phyloP scores from a whole-genome alignment of 768 basidiomycete genomes.

The Leccinum longicurvipes region DNA sequence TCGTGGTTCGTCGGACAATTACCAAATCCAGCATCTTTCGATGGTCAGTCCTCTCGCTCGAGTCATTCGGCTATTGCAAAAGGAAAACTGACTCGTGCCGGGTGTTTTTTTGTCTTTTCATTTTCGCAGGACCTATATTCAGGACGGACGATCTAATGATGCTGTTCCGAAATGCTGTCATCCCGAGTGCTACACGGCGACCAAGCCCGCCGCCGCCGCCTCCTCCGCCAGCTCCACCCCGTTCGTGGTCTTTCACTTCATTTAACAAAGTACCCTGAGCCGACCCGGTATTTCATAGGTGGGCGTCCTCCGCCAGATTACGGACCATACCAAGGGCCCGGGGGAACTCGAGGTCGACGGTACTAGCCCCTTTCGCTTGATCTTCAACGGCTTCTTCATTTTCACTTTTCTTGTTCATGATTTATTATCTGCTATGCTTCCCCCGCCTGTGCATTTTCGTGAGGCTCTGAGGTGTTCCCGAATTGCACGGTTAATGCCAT shows the following conservation, averaged over 20 bases:
- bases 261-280: not conserved
- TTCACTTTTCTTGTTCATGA: constrained; percentile 15
- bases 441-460: not conserved
- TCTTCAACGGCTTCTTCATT: not conserved
- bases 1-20: constrained; percentile 84
- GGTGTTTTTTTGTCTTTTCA: constrained; percentile 5
- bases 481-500: constrained; percentile 1
- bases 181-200: constrained; percentile 55
- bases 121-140: constrained; percentile 74
- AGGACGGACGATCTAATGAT: constrained; percentile 88
- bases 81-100: constrained; percentile 11
- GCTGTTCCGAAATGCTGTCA: constrained; percentile 75
- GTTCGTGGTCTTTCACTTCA: constrained; percentile 22
- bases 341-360: constrained; percentile 41
- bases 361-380: constrained; percentile 26
- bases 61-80: constrained; percentile 9
- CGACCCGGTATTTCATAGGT: constrained; percentile 31
- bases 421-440: constrained; percentile 11
- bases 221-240: constrained; percentile 45
- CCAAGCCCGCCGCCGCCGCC: constrained; percentile 59
- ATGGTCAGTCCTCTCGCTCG: constrained; percentile 54
- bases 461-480: not conserved
- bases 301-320: constrained; percentile 84
- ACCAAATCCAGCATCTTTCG: constrained; percentile 70
- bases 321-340: constrained; percentile 81